A percentile compares a stretch with the other conserved stretches of the same genome.
These are phyloP conservation scores for Russula virescens DNA, from an alignment of 768 basidiomycete genomes.

Conservation along the genomic window DNA sequence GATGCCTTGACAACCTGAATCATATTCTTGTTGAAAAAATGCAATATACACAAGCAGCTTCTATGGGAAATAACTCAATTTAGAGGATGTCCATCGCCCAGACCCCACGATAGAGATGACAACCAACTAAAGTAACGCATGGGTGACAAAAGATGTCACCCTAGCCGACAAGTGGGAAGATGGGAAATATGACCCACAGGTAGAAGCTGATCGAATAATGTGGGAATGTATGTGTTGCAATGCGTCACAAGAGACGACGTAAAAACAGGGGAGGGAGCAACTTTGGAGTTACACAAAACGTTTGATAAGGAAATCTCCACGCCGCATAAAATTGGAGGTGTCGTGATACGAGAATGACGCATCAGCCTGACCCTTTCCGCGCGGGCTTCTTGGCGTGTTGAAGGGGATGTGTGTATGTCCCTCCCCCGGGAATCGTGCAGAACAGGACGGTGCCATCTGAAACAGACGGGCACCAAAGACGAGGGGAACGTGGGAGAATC, in stretches of 20 bases:
- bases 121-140: background rate
- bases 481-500: conserved; percentile 3
- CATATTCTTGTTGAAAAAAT: conserved; percentile 5
- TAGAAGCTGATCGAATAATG: conserved; percentile 5
- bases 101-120: background rate
- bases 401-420: background rate
- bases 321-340: background rate
- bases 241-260: conserved; percentile 8
- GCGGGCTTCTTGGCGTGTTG: background rate
- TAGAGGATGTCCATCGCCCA: conserved; percentile 2
- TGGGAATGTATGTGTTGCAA: background rate
- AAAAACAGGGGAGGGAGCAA: background rate
- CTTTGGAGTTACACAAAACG: background rate
- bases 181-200: background rate
- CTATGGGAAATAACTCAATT: conserved; percentile 15
- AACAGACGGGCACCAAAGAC: background rate
- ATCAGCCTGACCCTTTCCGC: background rate
- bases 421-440: background rate
- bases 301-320: conserved; percentile 4
- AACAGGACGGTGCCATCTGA: background rate
- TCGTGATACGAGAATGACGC: background rate
- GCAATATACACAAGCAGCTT: conserved; percentile 11
- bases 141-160: background rate
- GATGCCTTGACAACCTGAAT: background rate
- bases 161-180: background rate